Evolutionary conservation across 23 red algal species (phyloP).

Genomic region (Gracilaria vermiculophylla): DNA sequence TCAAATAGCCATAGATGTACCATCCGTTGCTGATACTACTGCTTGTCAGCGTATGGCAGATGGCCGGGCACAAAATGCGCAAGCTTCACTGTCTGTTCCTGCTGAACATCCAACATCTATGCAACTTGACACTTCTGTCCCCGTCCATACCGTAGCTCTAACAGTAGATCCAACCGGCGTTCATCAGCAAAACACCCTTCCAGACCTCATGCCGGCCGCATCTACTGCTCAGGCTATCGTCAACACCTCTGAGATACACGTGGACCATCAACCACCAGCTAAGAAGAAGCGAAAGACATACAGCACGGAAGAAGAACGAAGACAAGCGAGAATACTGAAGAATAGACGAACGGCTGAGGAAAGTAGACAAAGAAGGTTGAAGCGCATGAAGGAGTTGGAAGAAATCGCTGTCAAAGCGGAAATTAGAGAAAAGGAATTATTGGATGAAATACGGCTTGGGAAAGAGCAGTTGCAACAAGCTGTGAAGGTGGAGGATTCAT

Average conservation of each 20-base stretch:
- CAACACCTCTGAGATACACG: neutral
- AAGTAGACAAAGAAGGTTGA: conserved; percentile 62
- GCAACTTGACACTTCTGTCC: conserved; percentile 1
- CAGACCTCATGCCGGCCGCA: conserved; percentile 12
- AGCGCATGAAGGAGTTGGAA: conserved; percentile 69
- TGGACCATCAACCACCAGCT: neutral
- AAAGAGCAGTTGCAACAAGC: conserved; percentile 29
- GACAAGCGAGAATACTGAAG: conserved; percentile 66
- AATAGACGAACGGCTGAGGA: conserved; percentile 76
- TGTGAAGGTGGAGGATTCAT: neutral
- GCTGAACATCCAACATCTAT: neutral
- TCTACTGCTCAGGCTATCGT: conserved; percentile 9
- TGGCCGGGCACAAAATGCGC: neutral
- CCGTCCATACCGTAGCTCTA: conserved; percentile 10
- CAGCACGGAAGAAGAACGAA: conserved; percentile 68
- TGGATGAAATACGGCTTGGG: conserved; percentile 20
- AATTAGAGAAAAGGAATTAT: conserved; percentile 48
- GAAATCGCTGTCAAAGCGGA: conserved; percentile 8
- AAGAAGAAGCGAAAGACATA: conserved; percentile 66
- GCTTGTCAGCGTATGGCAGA: neutral
- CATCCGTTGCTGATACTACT: neutral
- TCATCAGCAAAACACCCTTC: neutral
- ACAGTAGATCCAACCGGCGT: conserved; percentile 9
- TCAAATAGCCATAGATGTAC: neutral
- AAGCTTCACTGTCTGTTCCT: neutral